These are phyloP conservation scores for Alternaria conjuncta DNA, from an alignment of 2,329 filamentous ascomycete species.

Conservation along the genomic window DNA sequence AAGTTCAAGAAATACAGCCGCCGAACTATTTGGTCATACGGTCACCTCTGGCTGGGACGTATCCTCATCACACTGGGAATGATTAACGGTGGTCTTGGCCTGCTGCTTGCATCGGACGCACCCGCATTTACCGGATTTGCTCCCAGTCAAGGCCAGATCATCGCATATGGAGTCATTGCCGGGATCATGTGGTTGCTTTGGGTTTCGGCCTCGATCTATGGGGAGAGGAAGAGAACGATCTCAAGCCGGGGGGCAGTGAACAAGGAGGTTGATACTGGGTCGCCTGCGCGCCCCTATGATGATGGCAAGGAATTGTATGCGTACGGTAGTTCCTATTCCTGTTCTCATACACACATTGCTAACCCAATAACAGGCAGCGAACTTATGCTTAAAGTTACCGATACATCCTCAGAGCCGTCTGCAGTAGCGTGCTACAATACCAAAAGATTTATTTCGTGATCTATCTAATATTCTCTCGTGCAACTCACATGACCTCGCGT, in stretches of 20 bases:
- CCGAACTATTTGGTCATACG: conserved; percentile 56
- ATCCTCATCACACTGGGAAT: conserved; percentile 59
- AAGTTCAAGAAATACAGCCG: conserved; percentile 56
- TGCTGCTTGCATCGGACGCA: conserved; percentile 45
- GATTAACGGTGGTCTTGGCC: conserved; percentile 63
- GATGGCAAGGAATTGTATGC: conserved; percentile 27
- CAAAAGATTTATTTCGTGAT: background rate
- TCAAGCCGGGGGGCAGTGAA: conserved; percentile 13
- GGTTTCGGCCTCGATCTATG: conserved; percentile 35
- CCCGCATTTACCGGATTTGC: conserved; percentile 30
- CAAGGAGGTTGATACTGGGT: conserved; percentile 14
- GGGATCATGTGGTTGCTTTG: conserved; percentile 45
- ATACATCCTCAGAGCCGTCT: background rate
- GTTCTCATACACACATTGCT: background rate
- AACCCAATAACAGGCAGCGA: background rate
- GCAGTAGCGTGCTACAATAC: background rate
- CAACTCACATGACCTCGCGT: background rate
- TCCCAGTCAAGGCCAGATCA: conserved; percentile 34
- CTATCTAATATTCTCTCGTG: accelerated
- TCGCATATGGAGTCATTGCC: conserved; percentile 44
- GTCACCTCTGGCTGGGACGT: conserved; percentile 63
- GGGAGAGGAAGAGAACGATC: conserved; percentile 26
- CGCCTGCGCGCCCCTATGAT: conserved; percentile 1
- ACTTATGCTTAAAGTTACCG: background rate
- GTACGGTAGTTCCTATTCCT: background rate